phyloP scores from a whole-genome alignment of 768 basidiomycete genomes.

The Harrya chromipes region DNA sequence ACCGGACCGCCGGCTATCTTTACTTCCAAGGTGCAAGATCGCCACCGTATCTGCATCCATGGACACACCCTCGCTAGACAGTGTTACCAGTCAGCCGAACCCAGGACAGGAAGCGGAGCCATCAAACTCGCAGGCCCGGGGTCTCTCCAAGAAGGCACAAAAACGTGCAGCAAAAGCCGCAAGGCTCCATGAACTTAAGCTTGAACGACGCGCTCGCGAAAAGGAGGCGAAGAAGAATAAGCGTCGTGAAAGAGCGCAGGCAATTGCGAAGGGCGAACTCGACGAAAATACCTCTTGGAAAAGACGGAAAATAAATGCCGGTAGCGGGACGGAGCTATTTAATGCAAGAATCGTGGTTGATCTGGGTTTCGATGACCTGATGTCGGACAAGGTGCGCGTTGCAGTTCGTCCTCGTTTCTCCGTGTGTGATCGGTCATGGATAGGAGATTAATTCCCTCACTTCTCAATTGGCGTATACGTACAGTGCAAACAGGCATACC shows the following conservation, averaged over 20 bases:
- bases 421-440: conserved; percentile 8
- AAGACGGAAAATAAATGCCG: conserved; percentile 22
- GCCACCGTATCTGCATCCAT: conserved; percentile 10
- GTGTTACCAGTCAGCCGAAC: conserved; percentile 10
- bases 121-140: conserved; percentile 20
- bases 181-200: conserved; percentile 60
- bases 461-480: conserved; percentile 89
- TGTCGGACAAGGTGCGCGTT: conserved; percentile 82
- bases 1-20: conserved; percentile 18
- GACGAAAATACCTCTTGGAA: conserved; percentile 25
- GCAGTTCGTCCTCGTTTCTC: conserved; percentile 12
- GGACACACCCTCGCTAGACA: conserved; percentile 14
- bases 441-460: conserved; percentile 91
- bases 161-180: conserved; percentile 75
- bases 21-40: conserved; percentile 4
- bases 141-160: conserved; percentile 73
- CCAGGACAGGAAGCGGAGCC: conserved; percentile 13
- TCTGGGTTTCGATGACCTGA: conserved; percentile 88
- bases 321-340: conserved; percentile 43
- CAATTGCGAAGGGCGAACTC: conserved; percentile 46
- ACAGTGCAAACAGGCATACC: conserved; percentile 80
- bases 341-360: conserved; percentile 77
- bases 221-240: conserved; percentile 76
- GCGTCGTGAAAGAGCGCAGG: conserved; percentile 56
- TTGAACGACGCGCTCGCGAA: conserved; percentile 73